Evolutionary conservation across 495 filamentous ascomycete genomes (phyloP).

Genomic region (Hypoxylon fragiforme): DNA sequence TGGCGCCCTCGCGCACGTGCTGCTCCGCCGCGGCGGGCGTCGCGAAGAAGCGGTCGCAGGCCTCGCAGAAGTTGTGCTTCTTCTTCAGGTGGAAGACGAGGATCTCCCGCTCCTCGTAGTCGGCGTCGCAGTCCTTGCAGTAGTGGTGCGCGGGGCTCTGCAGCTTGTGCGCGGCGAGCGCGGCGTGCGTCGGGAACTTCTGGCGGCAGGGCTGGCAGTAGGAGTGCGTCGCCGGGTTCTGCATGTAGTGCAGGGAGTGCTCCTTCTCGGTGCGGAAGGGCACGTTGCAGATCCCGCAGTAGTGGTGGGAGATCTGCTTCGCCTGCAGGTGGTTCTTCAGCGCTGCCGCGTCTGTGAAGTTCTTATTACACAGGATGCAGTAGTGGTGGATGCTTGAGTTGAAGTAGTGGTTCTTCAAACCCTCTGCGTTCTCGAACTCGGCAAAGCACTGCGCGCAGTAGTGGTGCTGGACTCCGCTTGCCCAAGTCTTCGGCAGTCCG

Average conservation of each 20-base stretch:
- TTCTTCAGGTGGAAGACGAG: neutral
- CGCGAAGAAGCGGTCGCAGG: neutral
- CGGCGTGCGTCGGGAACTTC: neutral
- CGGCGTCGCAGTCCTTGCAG: neutral
- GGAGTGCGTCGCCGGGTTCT: too few relatives aligned
- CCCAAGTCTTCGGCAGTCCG: neutral
- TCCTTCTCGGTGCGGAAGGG: conserved; percentile 3
- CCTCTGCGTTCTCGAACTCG: neutral
- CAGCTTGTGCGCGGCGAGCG: neutral
- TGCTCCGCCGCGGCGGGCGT: neutral
- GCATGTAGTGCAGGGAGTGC: too few relatives aligned
- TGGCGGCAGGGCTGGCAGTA: too few relatives aligned
- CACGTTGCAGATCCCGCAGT: neutral
- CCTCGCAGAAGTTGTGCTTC: conserved; percentile 1
- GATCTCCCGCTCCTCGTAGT: neutral
- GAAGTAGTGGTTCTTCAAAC: conserved; percentile 2
- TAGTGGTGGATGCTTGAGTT: neutral
- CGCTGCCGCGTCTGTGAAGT: neutral
- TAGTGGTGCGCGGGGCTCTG: neutral
- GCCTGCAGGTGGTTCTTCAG: neutral
- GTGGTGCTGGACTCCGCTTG: neutral
- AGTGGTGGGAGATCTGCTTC: neutral
- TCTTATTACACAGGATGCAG: neutral
- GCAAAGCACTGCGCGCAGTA: neutral
- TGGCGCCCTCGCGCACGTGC: too few relatives aligned